A percentile compares a stretch with the other conserved stretches of the same genome.
Evolutionary conservation across 257 asterid species (phyloP).

Genomic region (Solanum bulbocastanum): DNA sequence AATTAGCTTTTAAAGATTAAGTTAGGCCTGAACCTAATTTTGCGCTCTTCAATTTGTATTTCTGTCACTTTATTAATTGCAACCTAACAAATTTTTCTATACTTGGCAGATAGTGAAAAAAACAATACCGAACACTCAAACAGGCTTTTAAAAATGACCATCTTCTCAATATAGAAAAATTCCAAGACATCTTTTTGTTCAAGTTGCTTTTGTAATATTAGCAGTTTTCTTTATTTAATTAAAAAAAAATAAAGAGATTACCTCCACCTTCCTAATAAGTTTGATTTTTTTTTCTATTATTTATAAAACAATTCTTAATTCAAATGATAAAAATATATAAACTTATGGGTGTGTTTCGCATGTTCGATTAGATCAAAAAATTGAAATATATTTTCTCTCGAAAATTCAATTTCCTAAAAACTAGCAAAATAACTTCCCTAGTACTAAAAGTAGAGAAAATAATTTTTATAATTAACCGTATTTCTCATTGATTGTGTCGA

Average conservation of each 20-base stretch:
- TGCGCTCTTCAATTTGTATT: not conserved
- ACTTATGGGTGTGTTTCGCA: not conserved
- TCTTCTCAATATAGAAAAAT: not conserved
- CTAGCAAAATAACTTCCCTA: not conserved
- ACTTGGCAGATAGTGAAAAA: not conserved
- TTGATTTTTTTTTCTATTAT: not conserved
- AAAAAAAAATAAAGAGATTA: not conserved
- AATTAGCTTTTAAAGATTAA: no score
- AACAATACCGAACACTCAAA: not conserved
- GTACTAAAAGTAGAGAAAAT: no score
- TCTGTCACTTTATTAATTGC: not conserved
- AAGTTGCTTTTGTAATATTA: not conserved
- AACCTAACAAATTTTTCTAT: not conserved
- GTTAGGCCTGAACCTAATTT: no score
- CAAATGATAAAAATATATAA: not conserved
- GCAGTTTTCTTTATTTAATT: not conserved
- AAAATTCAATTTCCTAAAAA: not conserved
- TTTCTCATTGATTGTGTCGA: not conserved
- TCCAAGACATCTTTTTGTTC: not conserved
- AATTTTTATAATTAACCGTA: no score
- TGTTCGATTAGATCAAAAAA: not conserved
- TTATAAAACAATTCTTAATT: not conserved
- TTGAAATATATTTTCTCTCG: not conserved
- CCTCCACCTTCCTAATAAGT: not conserved
- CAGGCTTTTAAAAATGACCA: no score